Evolutionary conservation across 805 yeast genomes (phyloP), one percentile per base, ranked within the genome.

Genomic region (Vanderwaltozyma verrucispora): DNA sequence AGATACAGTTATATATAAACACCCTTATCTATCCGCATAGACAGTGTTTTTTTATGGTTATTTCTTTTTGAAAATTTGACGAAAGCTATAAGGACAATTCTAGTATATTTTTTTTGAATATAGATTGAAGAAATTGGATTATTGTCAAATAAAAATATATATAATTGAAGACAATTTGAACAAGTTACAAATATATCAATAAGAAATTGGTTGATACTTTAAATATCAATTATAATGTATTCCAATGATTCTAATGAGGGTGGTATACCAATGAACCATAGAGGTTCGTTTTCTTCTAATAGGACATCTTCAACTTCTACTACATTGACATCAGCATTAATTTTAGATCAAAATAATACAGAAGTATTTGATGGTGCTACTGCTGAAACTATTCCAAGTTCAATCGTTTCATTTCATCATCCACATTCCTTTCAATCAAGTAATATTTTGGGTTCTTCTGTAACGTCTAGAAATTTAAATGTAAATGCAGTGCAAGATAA

Each of bases 361-460:
- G 94, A 82, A 54, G 75, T 80, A 64, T 82, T 71, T 55, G 75
- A 84, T 3, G 94, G 94, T 36, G 88, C 82, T 1, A 80, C 82
- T 1, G 72, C 82, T 2, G 85, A 79, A 45, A 72, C 76, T 32
- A 74, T 82, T 31, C 94, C 94, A 2, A 76, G 86, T 15, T 80
- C 89, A 1, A 77, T 82, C 43, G 74, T 84, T 0, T 74, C 87
- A 3, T 78, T 82, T 52, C 89, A 82, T 50, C 83, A 79, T 46
- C 75, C 76, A 17, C 81, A 75, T 51, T 75, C 71, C 30, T 66
- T 73, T 38, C 62, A 57, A 32, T 54, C 62, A 4, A 48, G 50
- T 37, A 43, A 38, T 26, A 37, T 44, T 24, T 35, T 35, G 14
- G 34, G 30, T 10, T 20, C 16, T 5, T 11, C 26, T n/a, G 6